Base-by-base conservation (phyloP, 805 yeast species). In the Monosporozyma siamensis region DNA sequence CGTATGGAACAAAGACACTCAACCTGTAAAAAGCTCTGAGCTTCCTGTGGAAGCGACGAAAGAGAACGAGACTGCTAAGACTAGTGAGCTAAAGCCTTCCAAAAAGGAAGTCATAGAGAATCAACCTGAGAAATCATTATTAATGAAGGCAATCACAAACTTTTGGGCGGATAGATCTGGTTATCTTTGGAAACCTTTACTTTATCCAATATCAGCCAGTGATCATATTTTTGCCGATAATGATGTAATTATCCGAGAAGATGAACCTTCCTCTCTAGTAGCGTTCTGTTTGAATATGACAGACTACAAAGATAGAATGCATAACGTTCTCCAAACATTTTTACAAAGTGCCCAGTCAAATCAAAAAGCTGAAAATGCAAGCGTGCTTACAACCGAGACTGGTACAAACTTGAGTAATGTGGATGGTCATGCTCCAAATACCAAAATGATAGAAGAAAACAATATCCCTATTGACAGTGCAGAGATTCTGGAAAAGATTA, bases 111-210 rank as follows among this genome's bases (percentile, higher is more conserved):
- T 55, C 32, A 8, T 24, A 2, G 50, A 58, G 3, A 63, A 66
- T 2, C 75, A 67, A 46, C 73, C 80, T 6, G 97, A 89, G 54
- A 76, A 77, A 50, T 75, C 80, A 18, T 81, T 96, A 1, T 62
- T 92, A 27, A 74, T 92, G 66, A 86, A 84, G 53, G 78, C 95
- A 0, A 67, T 94, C 43, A 77, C 95, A 0, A 86, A 80, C 53
- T 92, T 92, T 62, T 92, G 97, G 97, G 97, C 97, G 1, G 97
- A 92, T 63, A 69, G 98, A 54, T 85, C 97, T 1, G 92, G 97
- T 0, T 82, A 94, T 1, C 71, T 92, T 17, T 94, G 97, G 97
- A 88, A 85, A 50, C 95, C 96, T 0, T 67, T 92, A 26, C 81
- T 76, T 15, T 89, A 88, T 61, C 95, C 97, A 1, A 68, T 89